Evolutionary conservation across 495 filamentous ascomycete genomes (phyloP), one percentile per base, ranked within the genome.

Genomic region (Neurospora sp.): DNA sequence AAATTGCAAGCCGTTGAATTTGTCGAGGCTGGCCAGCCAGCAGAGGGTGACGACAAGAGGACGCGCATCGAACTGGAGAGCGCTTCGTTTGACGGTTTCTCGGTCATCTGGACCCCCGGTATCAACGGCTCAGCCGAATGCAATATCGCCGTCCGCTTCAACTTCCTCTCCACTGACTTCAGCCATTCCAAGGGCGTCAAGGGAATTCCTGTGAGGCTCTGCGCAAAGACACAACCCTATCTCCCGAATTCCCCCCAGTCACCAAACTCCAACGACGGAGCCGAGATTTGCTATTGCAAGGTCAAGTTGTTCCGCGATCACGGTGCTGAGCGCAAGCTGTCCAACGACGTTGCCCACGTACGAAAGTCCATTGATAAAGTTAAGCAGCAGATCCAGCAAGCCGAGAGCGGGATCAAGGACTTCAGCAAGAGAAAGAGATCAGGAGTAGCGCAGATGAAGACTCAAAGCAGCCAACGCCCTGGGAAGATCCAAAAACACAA

Each of bases 161-260:
- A 99, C 81, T 99, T 99, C 78, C 87, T 98, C 0, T 99, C 96
- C 0, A 99, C 95, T 14, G 96, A 99, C 78, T 99, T 98, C 79
- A 98, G 94, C 79, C 94, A 97, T 77, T 98, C 96, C 8, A 98
- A 99, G 76, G 96, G 96, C 39, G 95, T 99, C 39, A 98, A 98
- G 80, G 96, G 96, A 20, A 96, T 97, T 72, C 93, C 95, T 0
- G 94, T 99, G 14, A 83, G 96, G 54, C 86, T 99, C 5, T 98
- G 95, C 79, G 89, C 94, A 5, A 97, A 98, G 81, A 98, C 95
- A 0, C 91, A 94, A 69, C 79, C 88, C 18, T 75, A 92, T 0
- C 73, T 84, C 7, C 81, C 87, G 31, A 81, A 86, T 4, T 80
- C 81, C 39, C 84, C 85, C 5, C 83, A 83, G 39, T 79, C 86